Base-by-base conservation (phyloP, 306 rosid species). In the Bauhinia variegata region DNA sequence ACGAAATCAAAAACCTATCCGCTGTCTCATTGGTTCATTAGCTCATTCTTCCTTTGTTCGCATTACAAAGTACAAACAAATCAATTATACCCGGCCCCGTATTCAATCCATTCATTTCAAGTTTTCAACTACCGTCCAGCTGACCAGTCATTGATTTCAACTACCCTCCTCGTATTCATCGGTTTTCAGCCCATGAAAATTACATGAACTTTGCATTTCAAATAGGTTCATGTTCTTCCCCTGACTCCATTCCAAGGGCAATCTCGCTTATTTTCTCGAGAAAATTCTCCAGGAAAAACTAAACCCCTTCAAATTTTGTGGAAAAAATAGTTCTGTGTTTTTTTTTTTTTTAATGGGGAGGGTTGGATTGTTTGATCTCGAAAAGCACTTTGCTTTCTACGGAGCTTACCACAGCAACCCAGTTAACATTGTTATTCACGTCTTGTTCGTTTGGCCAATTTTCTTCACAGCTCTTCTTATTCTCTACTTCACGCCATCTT, bases 391-490 rank as follows among this genome's bases (percentile, higher is more conserved):
- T 42, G 87, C 96, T 31, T 87, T 87, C 83, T 84, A 87, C 60
- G 95, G 95, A 56, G 85, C 98, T 18, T 87, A 84, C 72, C 98
- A 92, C 44, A 79, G 72, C 65, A 85, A 87, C 74, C 88, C 81
- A 49, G 66, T 80, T 42, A 89, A 89, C 79, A 60, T 92, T 34
- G 84, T 73, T 14, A 80, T 92, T 57, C 96, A 87, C 19, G 70
- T 73, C 65, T 23, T 89, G 36, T 72, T 89, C 12, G 95, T 92
- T 10, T 89, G 96, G 96, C 98, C 98, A 13, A 89, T 89, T 11
- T 66, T 87, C 60, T 89, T 92, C 86, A 82, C 95, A 0, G 80
- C 81, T 4, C 82, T 87, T 65, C 67, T 92, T 5, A 48, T 85
- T 64, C 78, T 89, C 71, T 80, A 83, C 63, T 86, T 87, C 66